Base-by-base conservation (phyloP, 1,284 basidiomycete species). In the Moesziomyces aphidis region DNA sequence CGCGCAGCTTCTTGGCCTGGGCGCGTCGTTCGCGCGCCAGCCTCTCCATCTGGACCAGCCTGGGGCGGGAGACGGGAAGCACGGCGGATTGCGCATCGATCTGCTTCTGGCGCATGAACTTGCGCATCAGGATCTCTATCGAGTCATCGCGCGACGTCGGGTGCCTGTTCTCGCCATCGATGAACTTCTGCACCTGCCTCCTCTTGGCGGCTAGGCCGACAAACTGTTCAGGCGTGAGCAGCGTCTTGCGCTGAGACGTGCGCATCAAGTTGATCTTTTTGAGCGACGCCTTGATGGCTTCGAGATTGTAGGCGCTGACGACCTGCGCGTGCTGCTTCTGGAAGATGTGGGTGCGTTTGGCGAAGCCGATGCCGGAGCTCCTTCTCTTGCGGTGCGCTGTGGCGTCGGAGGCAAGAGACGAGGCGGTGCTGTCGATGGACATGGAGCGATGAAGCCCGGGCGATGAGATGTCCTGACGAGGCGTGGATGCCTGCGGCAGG, bases 81-180 rank as follows among this genome's bases (percentile, higher is more conserved):
- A 73, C 19, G 2, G 50, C 67, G 10, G 58, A 57, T 23, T 59
- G 49, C 1, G 72, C 72, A 57, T 74, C 72, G 43, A n/a, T 44
- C 31, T 59, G 39, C 31, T 23, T 65, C 47, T 66, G 66, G 7
- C 58, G 57, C 52, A 62, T 48, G 19, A 70, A 19, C 50, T 24
- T 56, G 31, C 52, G 56, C 15, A 21, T 24, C 45, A 66, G 19
- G 7, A 3, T 5, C 24, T 60, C 50, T 26, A 66, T 5, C 7
- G 45, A 47, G 1, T 65, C 34, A 10, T 36, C 42, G 2, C 21
- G 22, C 8, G 54, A 19, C 8, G 43, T 50, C 5, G 55, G 23
- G 10, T 26, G 53, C n/a, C 42, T 19, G n/a, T 70, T 71, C 24
- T 79, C 76, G 8, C 61, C 39, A n/a, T 71, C 64, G 28, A 79